Evolutionary conservation across 441 rosid species (phyloP), one percentile per base, ranked within the genome.

Genomic region (Populus hybrid): DNA sequence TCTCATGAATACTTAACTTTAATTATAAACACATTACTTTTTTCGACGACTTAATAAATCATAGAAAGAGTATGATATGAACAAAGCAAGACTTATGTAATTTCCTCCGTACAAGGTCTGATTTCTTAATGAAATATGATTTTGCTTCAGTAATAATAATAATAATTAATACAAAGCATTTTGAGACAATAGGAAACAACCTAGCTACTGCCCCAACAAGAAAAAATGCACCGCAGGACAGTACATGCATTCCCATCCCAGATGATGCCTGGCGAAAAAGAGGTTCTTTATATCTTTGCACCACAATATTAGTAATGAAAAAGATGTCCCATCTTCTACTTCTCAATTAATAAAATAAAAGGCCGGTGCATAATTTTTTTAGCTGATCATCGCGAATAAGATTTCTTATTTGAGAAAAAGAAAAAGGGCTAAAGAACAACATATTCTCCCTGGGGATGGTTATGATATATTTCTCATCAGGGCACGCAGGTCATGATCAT

Each of bases 351-450:
- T 46, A 46, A 46, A 46, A 5, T 4, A 46, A 46, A 46, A 14
- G 57, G 57, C 57, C 6, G 20, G 18, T 46, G 57, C 57, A 46
- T 12, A 4, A 46, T 12, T 4, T 14, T 46, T 46, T 4, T 14
- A 46, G 20, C 18, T 46, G 57, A 14, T 11, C 9, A 14, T 23
- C 7, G 32, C n/a, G 28, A 57, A 59, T n/a, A 57, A 23, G 18
- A 32, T 50, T 11, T 61, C 18, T 24, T 24, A 0, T 40, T 38
- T 8, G 3, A 32, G 11, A 74, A 32, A 57, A 24, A 40, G 14
- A 34, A n/a, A 76, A 77, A 50, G 68, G 78, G 16, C 14, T 10
- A 69, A 68, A 76, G 79, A 76, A 77, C 71, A 77, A 73, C 74
- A 77, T 34, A 34, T 77, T 77, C 72, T 77, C 61, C 40, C 24